Evolutionary conservation across 2,329 filamentous ascomycete species (phyloP).

Genomic region (Aspergillus flavus): DNA sequence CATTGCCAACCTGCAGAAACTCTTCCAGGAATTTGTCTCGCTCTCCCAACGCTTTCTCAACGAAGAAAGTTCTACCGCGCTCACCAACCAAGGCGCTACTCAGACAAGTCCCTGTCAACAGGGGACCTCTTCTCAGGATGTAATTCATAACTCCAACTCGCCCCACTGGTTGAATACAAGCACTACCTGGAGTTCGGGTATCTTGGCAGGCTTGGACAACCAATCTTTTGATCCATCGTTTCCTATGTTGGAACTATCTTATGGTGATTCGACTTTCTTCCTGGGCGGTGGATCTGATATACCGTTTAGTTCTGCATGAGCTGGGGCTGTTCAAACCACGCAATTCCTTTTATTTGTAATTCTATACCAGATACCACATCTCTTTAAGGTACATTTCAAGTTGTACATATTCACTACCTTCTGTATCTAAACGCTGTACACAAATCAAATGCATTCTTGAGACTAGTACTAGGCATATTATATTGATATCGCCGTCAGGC

Average conservation of each 20-base stretch:
- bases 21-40: conserved; percentile 21
- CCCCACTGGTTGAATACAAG: background rate
- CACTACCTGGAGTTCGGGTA: background rate
- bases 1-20: conserved; percentile 17
- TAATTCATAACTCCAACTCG: background rate
- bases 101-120: background rate
- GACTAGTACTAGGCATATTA: accelerated
- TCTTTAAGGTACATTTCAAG: background rate
- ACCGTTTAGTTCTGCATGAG: background rate
- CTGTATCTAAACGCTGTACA: background rate
- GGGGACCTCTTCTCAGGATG: background rate
- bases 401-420: background rate
- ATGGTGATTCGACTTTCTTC: background rate
- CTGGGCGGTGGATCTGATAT: background rate
- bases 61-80: background rate
- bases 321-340: background rate
- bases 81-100: background rate
- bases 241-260: background rate
- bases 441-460: background rate
- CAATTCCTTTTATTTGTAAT: background rate
- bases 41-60: conserved; percentile 14
- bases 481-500: background rate
- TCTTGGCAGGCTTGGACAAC: background rate
- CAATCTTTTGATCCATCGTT: background rate
- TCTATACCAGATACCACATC: background rate